These are phyloP conservation scores for Hygrophorus russula DNA, from an alignment of 768 basidiomycete species.

Conservation along the genomic window DNA sequence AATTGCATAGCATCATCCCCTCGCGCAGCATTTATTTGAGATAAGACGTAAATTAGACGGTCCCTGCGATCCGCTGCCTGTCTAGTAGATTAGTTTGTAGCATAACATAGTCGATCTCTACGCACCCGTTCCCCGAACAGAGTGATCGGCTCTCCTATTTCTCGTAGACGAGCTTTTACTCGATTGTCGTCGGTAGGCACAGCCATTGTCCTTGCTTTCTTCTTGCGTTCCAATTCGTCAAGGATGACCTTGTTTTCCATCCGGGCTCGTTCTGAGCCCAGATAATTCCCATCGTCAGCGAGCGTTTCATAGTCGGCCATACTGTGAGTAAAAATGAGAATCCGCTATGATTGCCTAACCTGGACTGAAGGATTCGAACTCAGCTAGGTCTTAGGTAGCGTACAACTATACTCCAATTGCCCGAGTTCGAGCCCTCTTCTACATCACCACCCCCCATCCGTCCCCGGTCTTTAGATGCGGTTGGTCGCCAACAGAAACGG, in stretches of 20 bases:
- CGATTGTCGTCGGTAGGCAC: slow-evolving; percentile 96
- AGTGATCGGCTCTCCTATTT: slow-evolving; percentile 95
- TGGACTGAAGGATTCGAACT: no score
- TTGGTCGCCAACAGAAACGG: slow-evolving; percentile 84
- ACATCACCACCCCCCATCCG: slow-evolving; percentile 54
- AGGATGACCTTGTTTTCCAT: slow-evolving; percentile 80
- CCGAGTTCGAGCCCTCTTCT: slow-evolving; percentile 35
- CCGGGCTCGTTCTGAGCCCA: slow-evolving; percentile 63
- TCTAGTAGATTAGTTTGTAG: slow-evolving; percentile 1
- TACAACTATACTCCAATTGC: no score
- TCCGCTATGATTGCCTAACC: no score
- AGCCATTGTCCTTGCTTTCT: slow-evolving; percentile 85
- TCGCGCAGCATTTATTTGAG: slow-evolving; percentile 83
- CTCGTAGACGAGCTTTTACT: slow-evolving; percentile 80
- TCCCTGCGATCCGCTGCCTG: slow-evolving; percentile 95
- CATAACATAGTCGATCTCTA: slow-evolving; percentile 11
- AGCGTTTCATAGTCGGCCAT: slow-evolving; percentile 74
- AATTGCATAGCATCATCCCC: slow-evolving; percentile 73
- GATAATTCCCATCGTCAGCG: slow-evolving; percentile 67
- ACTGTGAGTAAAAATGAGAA: no score
- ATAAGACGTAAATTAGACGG: slow-evolving; percentile 88
- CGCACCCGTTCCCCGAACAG: slow-evolving; percentile 94
- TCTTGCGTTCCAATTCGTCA: slow-evolving; percentile 96
- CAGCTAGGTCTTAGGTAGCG: no score
- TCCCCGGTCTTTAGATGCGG: slow-evolving; percentile 67